A percentile compares a stretch with the other conserved stretches of the same genome.
These are phyloP conservation scores for Alternaria conjuncta DNA, from an alignment of 2,329 filamentous ascomycete species.

Conservation along the genomic window DNA sequence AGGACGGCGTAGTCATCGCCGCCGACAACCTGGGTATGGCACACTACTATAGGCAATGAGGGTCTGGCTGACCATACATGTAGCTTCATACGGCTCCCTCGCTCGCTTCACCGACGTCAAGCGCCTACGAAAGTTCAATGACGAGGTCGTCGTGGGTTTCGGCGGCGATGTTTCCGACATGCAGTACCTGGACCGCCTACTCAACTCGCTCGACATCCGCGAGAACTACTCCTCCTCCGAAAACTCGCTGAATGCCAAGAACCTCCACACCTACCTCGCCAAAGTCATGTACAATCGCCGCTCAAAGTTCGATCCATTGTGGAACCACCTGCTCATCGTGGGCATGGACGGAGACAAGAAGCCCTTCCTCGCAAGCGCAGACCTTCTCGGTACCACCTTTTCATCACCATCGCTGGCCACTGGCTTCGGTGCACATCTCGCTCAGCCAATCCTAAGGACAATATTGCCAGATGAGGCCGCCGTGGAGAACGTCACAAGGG, in stretches of 20 bases:
- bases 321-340: constrained; percentile 93
- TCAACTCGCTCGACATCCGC: constrained; percentile 83
- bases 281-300: constrained; percentile 97
- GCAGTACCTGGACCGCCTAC: constrained; percentile 95
- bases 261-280: constrained; percentile 93
- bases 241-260: constrained; percentile 78
- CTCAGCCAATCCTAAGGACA: constrained; percentile 86
- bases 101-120: constrained; percentile 97
- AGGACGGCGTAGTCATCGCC: constrained; percentile 93
- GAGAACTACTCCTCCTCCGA: constrained; percentile 76
- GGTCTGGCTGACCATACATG: constrained; percentile 12
- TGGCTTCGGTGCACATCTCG: constrained; percentile 90
- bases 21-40: constrained; percentile 89
- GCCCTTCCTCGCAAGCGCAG: constrained; percentile 90
- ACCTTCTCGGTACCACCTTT: constrained; percentile 93
- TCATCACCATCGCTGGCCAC: constrained; percentile 87
- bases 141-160: constrained; percentile 85
- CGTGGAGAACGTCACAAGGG: constrained; percentile 72
- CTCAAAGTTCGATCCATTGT: constrained; percentile 94
- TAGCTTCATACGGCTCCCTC: constrained; percentile 94
- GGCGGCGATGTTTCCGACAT: constrained; percentile 98
- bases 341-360: constrained; percentile 77
- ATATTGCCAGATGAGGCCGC: constrained; percentile 84
- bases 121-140: constrained; percentile 88
- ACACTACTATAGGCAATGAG: neutral